Base-by-base conservation (phyloP, 2,329 filamentous ascomycete genomes). In the Teratosphaeriaceae sp. region DNA sequence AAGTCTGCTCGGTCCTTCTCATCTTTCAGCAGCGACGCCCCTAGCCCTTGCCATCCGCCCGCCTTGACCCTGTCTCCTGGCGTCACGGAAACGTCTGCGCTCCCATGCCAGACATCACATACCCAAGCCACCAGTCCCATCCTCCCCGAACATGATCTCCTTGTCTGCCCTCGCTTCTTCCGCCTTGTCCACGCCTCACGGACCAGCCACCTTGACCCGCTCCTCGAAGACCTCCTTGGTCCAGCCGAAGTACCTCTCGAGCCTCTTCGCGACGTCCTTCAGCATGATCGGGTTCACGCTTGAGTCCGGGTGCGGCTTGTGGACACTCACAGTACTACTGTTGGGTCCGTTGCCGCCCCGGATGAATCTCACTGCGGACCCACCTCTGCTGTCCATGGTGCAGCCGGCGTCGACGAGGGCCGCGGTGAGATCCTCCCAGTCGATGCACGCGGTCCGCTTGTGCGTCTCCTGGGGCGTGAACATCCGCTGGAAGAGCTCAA, bases 181-280 rank as follows among this genome's bases (percentile, higher is more conserved):
- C n/a, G n/a, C n/a, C n/a, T n/a, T n/a, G n/a, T n/a, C n/a, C n/a
- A n/a, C n/a, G n/a, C n/a, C n/a, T n/a, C n/a, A n/a, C n/a, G n/a
- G n/a, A n/a, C n/a, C n/a, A n/a, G n/a, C n/a, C n/a, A n/a, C 19
- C 40, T 31, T 49, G 21, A 11, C 34, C 38, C 45, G 38, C 38
- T 39, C 19, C 13, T 50, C 44, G 54, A 60, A 36, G 33, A 46
- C 36, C 18, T 49, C 52, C 8, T 47, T 38, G 3, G 22, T 35
- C 55, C 57, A 60, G 3, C 51, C 52, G 49, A 60, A 63, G 49
- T 53, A 56, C 35, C 52, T 59, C n/a, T 47, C 51, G 53, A 63
- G 43, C 3, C 55, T 49, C 22, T 48, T 47, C 8, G 57, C 58
- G 43, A 57, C 57, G 0, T 42, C 48, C 30, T 51, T 53, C 11